Evolutionary conservation across 495 filamentous ascomycete genomes (phyloP).

Genomic region (Cercophora sp.): DNA sequence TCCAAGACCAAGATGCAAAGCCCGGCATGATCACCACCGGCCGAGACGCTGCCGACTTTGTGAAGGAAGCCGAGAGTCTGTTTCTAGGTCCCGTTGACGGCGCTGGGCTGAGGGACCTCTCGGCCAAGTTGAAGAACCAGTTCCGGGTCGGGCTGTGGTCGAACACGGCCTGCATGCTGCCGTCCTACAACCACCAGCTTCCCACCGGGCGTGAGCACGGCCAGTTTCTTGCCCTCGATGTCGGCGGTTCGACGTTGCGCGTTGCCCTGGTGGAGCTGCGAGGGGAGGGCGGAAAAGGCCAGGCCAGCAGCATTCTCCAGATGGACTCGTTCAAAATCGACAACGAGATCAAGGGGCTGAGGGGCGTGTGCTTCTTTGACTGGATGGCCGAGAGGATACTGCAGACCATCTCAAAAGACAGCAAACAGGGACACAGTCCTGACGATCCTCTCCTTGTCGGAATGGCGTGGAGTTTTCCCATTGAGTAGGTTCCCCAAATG

Average conservation of each 20-base stretch:
- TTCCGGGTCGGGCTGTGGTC: conserved; percentile 42
- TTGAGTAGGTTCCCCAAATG: conserved; percentile 56
- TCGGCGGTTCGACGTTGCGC: conserved; percentile 75
- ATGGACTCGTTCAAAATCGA: conserved; percentile 51
- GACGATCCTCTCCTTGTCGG: conserved; percentile 53
- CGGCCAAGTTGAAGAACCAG: conserved; percentile 43
- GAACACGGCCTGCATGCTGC: conserved; percentile 52
- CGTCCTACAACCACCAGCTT: conserved; percentile 65
- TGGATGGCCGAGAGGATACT: conserved; percentile 82
- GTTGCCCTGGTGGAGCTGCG: conserved; percentile 73
- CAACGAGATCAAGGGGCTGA: conserved; percentile 38
- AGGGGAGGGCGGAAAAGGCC: conserved; percentile 25
- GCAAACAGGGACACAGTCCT: conserved; percentile 23
- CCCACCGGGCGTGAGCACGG: conserved; percentile 70
- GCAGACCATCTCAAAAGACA: conserved; percentile 41
- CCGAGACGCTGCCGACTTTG: conserved; percentile 28
- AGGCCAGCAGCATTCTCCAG: conserved; percentile 39
- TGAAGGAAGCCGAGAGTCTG: conserved; percentile 32
- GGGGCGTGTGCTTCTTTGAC: conserved; percentile 59
- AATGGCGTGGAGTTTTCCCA: conserved; percentile 84
- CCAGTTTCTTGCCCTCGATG: conserved; percentile 54
- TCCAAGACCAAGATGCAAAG: conserved; percentile 27
- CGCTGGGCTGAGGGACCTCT: conserved; percentile 36
- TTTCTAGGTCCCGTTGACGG: conserved; percentile 36
- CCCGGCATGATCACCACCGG: conserved; percentile 6